Evolutionary conservation across 768 basidiomycete genomes (phyloP), one percentile per base, ranked within the genome.

Genomic region (Glaciozyma antarctica): DNA sequence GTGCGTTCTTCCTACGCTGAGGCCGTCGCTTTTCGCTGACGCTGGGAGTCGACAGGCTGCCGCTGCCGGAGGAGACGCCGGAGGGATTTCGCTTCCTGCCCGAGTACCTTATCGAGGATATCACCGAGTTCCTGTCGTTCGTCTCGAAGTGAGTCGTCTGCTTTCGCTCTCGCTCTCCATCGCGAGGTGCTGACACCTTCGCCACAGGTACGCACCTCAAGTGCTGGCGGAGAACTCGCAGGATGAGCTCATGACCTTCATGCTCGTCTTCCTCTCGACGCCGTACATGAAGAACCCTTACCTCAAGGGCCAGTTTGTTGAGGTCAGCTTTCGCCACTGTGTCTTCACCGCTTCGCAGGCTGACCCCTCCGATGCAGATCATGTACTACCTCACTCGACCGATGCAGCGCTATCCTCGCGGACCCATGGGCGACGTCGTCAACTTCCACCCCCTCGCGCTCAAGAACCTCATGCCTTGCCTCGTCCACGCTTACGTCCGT

Each of bases 211-310:
- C 62, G 67, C 76, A 10, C 91, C 90, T 0, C 84, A 90, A 53
- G 88, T 86, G 59, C 83, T 97, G 58, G 87, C 90, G 64, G 77
- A 88, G 57, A 81, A 86, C 0, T 91, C 92, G 53, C 93, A 90
- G 78, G 83, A 84, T 16, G 91, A 92, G 70, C 78, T 98, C 19
- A 79, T 98, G 71, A 83, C 85, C 0, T 98, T 97, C 77, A 82
- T 85, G 24, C 78, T 99, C 71, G 91, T 90, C 3, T 97, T 97
- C 81, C 78, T 99, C 66, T 91, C 90, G 45, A 94, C 93, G 0
- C 91, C 90, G 84, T 98, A 92, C 76, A 93, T 99, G 81, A 95
- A 95, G 80, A 99, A 98, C 72, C 95, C 95, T 0, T 97, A 94
- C 81, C 76, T 99, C 72, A 97, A 97, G 77, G 85, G 90, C 24